Evolutionary conservation across 805 yeast genomes (phyloP), one percentile per base, ranked within the genome.

Genomic region (Starmerella floricola): DNA sequence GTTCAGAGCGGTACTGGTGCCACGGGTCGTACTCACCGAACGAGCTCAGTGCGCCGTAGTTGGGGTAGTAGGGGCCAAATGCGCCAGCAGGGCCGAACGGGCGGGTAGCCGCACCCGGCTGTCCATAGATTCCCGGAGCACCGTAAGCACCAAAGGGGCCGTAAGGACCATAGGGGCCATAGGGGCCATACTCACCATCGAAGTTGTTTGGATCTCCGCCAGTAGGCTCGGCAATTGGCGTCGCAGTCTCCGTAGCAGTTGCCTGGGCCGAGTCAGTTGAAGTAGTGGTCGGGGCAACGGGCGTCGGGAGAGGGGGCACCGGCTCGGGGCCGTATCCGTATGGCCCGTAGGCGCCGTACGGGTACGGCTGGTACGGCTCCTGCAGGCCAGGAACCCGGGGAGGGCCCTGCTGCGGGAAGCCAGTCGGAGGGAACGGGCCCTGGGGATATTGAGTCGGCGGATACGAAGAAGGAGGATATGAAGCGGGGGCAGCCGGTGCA

Each of bases 351-450:
- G 29, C n/a, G 12, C 31, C 43, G 24, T 40, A 34, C 16, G 34
- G 33, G 30, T 34, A 34, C 15, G 38, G 39, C 29, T 29, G n/a
- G 33, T 17, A 18, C 18, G n/a, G n/a, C n/a, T n/a, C n/a, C n/a
- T n/a, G n/a, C n/a, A n/a, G n/a, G n/a, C n/a, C n/a, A n/a, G n/a
- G n/a, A n/a, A n/a, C n/a, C n/a, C n/a, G n/a, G n/a, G n/a, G n/a
- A n/a, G n/a, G n/a, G n/a, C n/a, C n/a, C n/a, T 23, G 10, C 26
- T 23, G 26, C 26, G 26, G 26, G 26, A 8, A 23, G 10, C 10
- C 10, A 6, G 26, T 8, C 26, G 6, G 26, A 6, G 26, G 26
- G 26, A 8, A 23, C 26, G 6, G 10, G 26, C 26, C 26, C 26
- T 23, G 26, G 26, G 26, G 31, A 28, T 21, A 33, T 8, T 26